phyloP scores from a whole-genome alignment of 2,329 filamentous ascomycete species.

The Pezicula neosporulosa region DNA sequence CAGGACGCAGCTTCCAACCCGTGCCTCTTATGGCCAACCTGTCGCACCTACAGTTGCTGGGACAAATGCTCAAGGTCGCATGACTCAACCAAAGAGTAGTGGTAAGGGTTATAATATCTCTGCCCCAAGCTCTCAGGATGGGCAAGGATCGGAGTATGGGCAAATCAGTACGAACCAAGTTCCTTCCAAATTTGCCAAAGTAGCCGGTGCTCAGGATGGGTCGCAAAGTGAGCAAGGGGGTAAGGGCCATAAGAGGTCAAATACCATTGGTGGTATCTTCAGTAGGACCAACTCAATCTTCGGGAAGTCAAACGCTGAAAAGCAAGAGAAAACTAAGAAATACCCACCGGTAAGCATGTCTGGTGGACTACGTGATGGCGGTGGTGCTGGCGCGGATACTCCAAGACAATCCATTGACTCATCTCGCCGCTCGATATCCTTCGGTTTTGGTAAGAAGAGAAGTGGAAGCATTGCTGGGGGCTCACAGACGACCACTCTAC shows the following conservation, averaged over 20 bases:
- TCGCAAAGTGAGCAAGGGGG: conserved; percentile 35
- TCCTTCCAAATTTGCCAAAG: conserved; percentile 54
- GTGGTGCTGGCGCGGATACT: conserved; percentile 31
- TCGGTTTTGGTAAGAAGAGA: conserved; percentile 66
- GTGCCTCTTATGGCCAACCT: conserved; percentile 83
- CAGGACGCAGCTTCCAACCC: conserved; percentile 60
- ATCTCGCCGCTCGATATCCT: conserved; percentile 64
- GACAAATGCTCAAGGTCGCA: conserved; percentile 84
- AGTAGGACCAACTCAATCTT: conserved; percentile 81
- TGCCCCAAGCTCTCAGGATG: conserved; percentile 52
- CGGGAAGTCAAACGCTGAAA: conserved; percentile 50
- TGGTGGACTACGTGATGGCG: conserved; percentile 53
- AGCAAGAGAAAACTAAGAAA: conserved; percentile 60
- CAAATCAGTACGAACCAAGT: conserved; percentile 54
- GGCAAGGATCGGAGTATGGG: conserved; percentile 49
- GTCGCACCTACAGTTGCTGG: conserved; percentile 81
- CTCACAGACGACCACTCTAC: conserved; percentile 42
- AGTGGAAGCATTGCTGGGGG: conserved; percentile 59
- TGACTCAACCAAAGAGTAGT: conserved; percentile 67
- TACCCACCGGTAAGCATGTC: conserved; percentile 91
- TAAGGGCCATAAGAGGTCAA: conserved; percentile 62
- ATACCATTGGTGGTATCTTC: conserved; percentile 78
- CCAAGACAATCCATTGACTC: conserved; percentile 68
- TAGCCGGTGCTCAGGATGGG: conserved; percentile 50
- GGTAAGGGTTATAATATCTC: conserved; percentile 71